Evolutionary conservation across 2,329 filamentous ascomycete species (phyloP).

Genomic region (Exophiala xenobiotica): DNA sequence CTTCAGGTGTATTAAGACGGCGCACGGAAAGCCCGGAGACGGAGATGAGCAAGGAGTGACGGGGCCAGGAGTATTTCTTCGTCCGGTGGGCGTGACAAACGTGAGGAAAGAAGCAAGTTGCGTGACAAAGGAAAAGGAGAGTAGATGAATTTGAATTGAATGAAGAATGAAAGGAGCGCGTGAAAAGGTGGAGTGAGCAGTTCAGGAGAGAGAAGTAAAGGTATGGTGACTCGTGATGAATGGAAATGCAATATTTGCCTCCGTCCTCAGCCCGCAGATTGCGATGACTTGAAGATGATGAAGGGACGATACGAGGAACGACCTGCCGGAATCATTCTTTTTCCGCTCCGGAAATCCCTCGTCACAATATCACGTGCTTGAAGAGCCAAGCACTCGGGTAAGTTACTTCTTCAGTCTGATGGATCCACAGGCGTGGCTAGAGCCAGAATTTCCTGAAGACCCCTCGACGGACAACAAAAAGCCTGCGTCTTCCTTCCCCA

Average conservation of each 20-base stretch:
- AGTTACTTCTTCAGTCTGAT: not conserved
- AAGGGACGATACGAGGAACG: not conserved
- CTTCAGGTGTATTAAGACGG: conserved; percentile 10
- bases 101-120: not conserved
- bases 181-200: conserved; percentile 4
- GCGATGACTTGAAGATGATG: no score
- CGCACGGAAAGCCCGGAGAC: conserved; percentile 17
- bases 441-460: conserved; percentile 15
- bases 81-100: conserved; percentile 9
- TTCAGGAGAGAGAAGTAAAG: not conserved
- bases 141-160: not conserved
- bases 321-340: not conserved
- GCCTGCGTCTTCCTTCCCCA: conserved; percentile 29
- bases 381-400: not conserved
- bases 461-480: conserved; percentile 21
- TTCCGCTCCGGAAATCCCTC: not conserved
- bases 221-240: conserved; percentile 8
- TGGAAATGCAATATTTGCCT: conserved; percentile 16
- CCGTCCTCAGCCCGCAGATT: not conserved
- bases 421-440: conserved; percentile 1
- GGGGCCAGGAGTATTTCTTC: not conserved
- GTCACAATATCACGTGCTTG: not conserved
- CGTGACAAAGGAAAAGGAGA: conserved; percentile 20
- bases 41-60: conserved; percentile 8
- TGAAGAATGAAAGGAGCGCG: conserved; percentile 5